A percentile compares a stretch with the other conserved stretches of the same genome.
These are phyloP conservation scores for Parastagonospora nodorum DNA, from an alignment of 2,329 filamentous ascomycete species.

Conservation along the genomic window DNA sequence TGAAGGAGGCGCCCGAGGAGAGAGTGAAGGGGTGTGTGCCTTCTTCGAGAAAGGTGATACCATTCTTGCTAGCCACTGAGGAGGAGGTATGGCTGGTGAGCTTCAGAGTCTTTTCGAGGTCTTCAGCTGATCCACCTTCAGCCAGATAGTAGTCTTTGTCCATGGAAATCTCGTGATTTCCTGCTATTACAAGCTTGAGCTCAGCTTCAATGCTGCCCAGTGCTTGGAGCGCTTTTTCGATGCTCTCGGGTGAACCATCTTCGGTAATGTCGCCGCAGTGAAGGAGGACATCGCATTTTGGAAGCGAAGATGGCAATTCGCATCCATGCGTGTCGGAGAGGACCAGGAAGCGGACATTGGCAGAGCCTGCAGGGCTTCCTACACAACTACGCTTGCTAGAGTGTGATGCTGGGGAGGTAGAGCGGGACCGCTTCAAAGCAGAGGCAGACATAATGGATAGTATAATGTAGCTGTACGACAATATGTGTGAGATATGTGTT, in stretches of 20 bases:
- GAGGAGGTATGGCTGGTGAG: constrained; percentile 43
- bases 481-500: no score
- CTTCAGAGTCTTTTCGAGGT: constrained; percentile 10
- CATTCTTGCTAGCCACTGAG: constrained; percentile 47
- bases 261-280: constrained; percentile 64
- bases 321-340: constrained; percentile 49
- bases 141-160: constrained; percentile 48
- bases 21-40: constrained; percentile 55
- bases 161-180: constrained; percentile 65
- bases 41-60: constrained; percentile 60
- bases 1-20: constrained; percentile 54
- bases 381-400: no score
- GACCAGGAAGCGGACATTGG: constrained; percentile 39
- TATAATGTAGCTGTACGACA: no score
- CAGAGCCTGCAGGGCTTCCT: no score
- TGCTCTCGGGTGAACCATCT: constrained; percentile 53
- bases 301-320: constrained; percentile 45
- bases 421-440: no score
- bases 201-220: constrained; percentile 55
- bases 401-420: no score
- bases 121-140: constrained; percentile 31
- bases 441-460: no score
- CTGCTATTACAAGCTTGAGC: constrained; percentile 64
- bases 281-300: constrained; percentile 58
- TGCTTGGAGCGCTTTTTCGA: constrained; percentile 51